These are phyloP conservation scores for Acanthamoeba lenticulata DNA, from an alignment of 208 protist species.

Conservation along the genomic window DNA sequence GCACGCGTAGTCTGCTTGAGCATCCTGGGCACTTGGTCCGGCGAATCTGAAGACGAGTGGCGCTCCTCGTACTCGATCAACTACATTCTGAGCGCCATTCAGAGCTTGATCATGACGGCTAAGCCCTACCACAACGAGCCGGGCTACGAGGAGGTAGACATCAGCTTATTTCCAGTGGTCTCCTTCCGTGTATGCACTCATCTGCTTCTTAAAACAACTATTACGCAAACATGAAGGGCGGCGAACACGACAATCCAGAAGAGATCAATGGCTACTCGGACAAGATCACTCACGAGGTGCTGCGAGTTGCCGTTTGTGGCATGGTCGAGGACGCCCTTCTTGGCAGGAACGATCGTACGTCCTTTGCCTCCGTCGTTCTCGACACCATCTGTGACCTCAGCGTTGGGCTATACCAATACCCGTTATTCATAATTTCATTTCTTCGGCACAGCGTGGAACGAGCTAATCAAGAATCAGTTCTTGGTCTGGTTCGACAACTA, in stretches of 20 bases:
- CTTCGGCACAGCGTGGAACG: slow-evolving; percentile 13
- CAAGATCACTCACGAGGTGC: slow-evolving; percentile 69
- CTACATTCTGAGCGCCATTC: slow-evolving; percentile 69
- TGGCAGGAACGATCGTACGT: slow-evolving; percentile 48
- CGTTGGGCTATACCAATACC: too few relatives aligned
- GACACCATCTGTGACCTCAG: not conserved
- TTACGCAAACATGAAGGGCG: not conserved
- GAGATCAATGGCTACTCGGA: slow-evolving; percentile 68
- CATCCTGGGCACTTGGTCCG: slow-evolving; percentile 76
- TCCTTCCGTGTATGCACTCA: not conserved
- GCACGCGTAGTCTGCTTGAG: slow-evolving; percentile 63
- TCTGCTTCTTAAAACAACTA: too few relatives aligned
- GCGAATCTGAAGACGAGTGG: slow-evolving; percentile 73
- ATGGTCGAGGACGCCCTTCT: slow-evolving; percentile 66
- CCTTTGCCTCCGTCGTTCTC: not conserved
- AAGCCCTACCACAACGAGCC: slow-evolving; percentile 76
- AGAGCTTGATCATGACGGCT: slow-evolving; percentile 71
- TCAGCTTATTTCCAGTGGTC: not conserved
- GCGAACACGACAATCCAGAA: not conserved
- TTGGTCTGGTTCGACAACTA: slow-evolving; percentile 66
- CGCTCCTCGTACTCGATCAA: slow-evolving; percentile 72
- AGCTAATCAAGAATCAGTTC: slow-evolving; percentile 70
- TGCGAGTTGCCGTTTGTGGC: slow-evolving; percentile 67
- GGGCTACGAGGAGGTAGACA: slow-evolving; percentile 67
- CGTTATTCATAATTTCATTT: not conserved